Evolutionary conservation across 352 stramenopile species (phyloP), one percentile per base, ranked within the genome.

Genomic region (Lagenidium giganteum): DNA sequence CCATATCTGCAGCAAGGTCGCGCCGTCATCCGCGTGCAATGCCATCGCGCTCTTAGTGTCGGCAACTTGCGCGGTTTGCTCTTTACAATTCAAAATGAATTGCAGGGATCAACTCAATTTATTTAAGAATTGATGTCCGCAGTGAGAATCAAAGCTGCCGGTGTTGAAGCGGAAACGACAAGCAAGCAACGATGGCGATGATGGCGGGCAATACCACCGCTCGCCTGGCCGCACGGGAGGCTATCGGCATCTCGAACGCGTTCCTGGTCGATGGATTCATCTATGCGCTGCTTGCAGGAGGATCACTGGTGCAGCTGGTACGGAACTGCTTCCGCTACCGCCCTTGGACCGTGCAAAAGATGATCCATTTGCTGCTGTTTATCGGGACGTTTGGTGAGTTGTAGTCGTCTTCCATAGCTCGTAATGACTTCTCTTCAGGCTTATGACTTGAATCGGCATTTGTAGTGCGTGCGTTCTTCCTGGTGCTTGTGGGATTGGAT

Each of bases 281-380:
- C 11, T 92, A 92, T 27, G 73, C 73, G 29, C 35, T 88, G 5
- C 70, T 92, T 20, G 75, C 62, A n/a, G 61, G 61, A 13, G 64
- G 62, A 3, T 57, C 75, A 8, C 61, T 73, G 17, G 62, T 83
- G 26, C 83, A 94, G 50, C 52, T 94, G n/a, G 63, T 76, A 30
- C 83, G 83, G 33, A 94, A 92, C 34, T 92, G 80, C 62, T 81
- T 67, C 24, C 74, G 79, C 21, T 93, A 94, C 58, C 71, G 70
- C 3, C 74, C 78, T 3, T 93, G 80, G 80, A 94, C 80, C 5
- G 71, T 89, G 50, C 83, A 94, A 57, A 94, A 94, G 58, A 87
- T 91, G 71, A 69, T 92, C 35, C 83, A 94, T 43, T 14, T 87
- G 46, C 66, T 94, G 39, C 84, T 94, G 60, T 84, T 93, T 35